Conservation (phyloP, 805 yeast species). For the Spathaspora boniae region DNA sequence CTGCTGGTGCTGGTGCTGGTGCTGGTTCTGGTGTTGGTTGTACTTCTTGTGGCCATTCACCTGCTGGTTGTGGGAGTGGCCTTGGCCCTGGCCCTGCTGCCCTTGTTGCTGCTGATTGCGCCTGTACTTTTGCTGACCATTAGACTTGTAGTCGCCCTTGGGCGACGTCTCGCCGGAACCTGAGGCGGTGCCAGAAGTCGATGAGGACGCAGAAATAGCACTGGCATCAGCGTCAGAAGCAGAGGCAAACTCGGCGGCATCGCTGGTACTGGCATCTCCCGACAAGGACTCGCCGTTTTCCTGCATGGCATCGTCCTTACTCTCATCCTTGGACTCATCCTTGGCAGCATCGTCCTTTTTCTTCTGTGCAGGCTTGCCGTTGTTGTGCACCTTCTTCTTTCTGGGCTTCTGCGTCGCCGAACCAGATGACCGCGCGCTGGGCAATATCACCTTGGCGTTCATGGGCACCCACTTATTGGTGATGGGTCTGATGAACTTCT, state of each 20-base stretch:
- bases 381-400: conserved; percentile 5
- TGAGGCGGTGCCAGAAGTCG: too few relatives aligned
- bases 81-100: conserved; percentile 12
- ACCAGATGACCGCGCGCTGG: conserved; percentile 25
- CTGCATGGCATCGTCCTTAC: conserved; percentile 2
- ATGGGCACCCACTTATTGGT: conserved; percentile 46
- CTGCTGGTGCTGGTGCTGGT: conserved; percentile 14
- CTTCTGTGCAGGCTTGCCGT: too few relatives aligned
- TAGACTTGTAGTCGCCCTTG: too few relatives aligned
- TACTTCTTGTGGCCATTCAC: conserved; percentile 18
- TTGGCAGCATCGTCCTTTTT: conserved; percentile 1
- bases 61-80: conserved; percentile 14
- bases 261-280: conserved; percentile 3
- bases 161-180: too few relatives aligned
- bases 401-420: conserved; percentile 1
- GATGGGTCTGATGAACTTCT: conserved; percentile 39
- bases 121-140: conserved; percentile 23
- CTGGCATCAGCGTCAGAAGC: too few relatives aligned
- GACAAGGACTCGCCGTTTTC: neutral
- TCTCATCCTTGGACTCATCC: conserved; percentile 4
- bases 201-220: too few relatives aligned
- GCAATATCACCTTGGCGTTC: conserved; percentile 39
- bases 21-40: conserved; percentile 16
- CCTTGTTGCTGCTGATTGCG: conserved; percentile 12
- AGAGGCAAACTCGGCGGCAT: too few relatives aligned